Conservation (phyloP, 331 rosid genomes). For the Acacia pycnantha region DNA sequence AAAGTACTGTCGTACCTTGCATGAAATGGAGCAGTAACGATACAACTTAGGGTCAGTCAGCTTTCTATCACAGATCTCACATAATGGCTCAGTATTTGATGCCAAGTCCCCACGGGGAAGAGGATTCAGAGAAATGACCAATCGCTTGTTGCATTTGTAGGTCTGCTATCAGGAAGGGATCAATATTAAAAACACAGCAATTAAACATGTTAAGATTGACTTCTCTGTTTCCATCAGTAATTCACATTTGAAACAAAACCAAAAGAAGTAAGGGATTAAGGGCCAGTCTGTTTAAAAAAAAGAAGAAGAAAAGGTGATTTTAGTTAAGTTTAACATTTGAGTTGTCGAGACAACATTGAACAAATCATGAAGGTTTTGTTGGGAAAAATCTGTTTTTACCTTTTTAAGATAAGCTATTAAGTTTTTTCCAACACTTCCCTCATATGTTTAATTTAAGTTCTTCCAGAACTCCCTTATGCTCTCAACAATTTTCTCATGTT, state of each 20-base stretch:
- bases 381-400: neutral
- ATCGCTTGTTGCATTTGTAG: slow-evolving; percentile 41
- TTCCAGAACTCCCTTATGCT: neutral
- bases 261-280: neutral
- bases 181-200: neutral
- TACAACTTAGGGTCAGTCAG: slow-evolving; percentile 29
- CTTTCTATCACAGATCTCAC: slow-evolving; percentile 36
- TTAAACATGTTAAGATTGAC: neutral
- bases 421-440: neutral
- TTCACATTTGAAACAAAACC: slow-evolving; percentile 6
- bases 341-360: neutral
- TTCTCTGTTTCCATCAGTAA: neutral
- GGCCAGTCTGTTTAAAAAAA: neutral
- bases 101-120: slow-evolving; percentile 34
- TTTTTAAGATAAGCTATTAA: neutral
- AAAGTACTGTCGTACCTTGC: slow-evolving; percentile 44
- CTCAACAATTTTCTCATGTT: neutral
- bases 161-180: slow-evolving; percentile 34
- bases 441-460: neutral
- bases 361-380: neutral
- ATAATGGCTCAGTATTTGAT: slow-evolving; percentile 24
- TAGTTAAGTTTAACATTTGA: neutral
- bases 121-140: slow-evolving; percentile 45
- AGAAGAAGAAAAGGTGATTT: neutral
- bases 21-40: slow-evolving; percentile 48